Evolutionary conservation across 2,329 filamentous ascomycete genomes (phyloP).

Genomic region (Colletotrichum gloeosporioides): DNA sequence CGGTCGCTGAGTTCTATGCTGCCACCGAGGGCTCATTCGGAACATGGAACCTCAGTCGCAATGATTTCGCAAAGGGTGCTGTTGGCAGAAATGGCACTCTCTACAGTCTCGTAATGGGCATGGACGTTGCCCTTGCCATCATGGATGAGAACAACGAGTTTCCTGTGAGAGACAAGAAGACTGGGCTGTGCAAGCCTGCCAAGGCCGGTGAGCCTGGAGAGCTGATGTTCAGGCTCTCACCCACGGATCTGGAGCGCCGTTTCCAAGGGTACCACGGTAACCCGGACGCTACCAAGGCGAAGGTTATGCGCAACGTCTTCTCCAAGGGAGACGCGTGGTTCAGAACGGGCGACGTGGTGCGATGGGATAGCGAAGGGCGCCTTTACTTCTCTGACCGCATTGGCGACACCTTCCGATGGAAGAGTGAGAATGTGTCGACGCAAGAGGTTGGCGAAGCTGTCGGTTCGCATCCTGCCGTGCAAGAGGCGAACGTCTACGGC

Average conservation of each 20-base stretch:
- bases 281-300: conserved; percentile 70
- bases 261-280: conserved; percentile 89
- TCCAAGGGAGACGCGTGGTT: conserved; percentile 81
- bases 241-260: conserved; percentile 62
- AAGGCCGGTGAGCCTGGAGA: conserved; percentile 73
- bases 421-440: conserved; percentile 84
- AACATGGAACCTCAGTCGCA: conserved; percentile 75
- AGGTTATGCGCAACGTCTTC: conserved; percentile 77
- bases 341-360: conserved; percentile 81
- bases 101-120: conserved; percentile 57
- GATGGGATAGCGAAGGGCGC: conserved; percentile 72
- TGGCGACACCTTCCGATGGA: conserved; percentile 81
- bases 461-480: conserved; percentile 67
- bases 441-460: conserved; percentile 81
- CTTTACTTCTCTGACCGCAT: conserved; percentile 84
- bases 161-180: conserved; percentile 70
- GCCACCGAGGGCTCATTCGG: conserved; percentile 75
- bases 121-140: conserved; percentile 63
- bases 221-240: conserved; percentile 73
- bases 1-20: conserved; percentile 82
- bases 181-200: conserved; percentile 70
- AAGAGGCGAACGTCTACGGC: conserved; percentile 87
- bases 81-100: conserved; percentile 76
- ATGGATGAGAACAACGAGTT: conserved; percentile 75
- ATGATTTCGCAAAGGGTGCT: conserved; percentile 76